Evolutionary conservation across 2,329 filamentous ascomycete species (phyloP).

Genomic region (Aspergillus melleus): DNA sequence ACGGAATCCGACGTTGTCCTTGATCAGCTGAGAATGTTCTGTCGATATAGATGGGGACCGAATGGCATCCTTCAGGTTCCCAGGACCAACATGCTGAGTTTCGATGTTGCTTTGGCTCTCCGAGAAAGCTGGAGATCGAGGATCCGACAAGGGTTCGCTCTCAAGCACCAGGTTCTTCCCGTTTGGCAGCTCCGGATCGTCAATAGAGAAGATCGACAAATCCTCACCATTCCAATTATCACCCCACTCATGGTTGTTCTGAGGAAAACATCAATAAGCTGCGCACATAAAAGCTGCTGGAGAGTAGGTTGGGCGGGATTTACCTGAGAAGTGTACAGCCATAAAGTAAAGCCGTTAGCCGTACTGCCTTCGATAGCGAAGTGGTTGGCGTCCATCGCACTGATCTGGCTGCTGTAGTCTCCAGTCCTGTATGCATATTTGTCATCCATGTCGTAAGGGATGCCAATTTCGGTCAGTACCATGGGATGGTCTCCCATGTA

Average conservation of each 20-base stretch:
- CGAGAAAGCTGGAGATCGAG: constrained; percentile 55
- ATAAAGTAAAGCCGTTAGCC: constrained; percentile 83
- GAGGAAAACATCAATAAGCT: constrained; percentile 3
- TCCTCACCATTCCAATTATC: constrained; percentile 99
- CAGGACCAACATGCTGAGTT: constrained; percentile 62
- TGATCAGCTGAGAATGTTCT: constrained; percentile 52
- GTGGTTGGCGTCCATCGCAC: constrained; percentile 94
- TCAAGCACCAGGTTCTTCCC: constrained; percentile 30
- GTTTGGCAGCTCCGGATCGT: constrained; percentile 66
- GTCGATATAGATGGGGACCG: constrained; percentile 59
- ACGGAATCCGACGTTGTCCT: constrained; percentile 73
- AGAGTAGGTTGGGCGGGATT: neutral
- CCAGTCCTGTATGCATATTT: constrained; percentile 94
- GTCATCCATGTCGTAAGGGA: constrained; percentile 98
- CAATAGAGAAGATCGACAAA: constrained; percentile 80
- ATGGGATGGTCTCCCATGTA: constrained; percentile 87
- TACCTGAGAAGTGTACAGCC: constrained; percentile 78
- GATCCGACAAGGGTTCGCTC: constrained; percentile 42
- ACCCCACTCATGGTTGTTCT: constrained; percentile 85
- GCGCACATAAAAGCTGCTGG: neutral
- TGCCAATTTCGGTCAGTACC: constrained; percentile 91
- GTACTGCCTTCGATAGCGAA: constrained; percentile 83
- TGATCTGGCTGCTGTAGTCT: constrained; percentile 88
- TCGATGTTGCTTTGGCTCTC: constrained; percentile 49
- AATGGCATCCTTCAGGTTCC: constrained; percentile 73